Conservation (phyloP, 345 rosid species). For the Arabidopsis suecica region DNA sequence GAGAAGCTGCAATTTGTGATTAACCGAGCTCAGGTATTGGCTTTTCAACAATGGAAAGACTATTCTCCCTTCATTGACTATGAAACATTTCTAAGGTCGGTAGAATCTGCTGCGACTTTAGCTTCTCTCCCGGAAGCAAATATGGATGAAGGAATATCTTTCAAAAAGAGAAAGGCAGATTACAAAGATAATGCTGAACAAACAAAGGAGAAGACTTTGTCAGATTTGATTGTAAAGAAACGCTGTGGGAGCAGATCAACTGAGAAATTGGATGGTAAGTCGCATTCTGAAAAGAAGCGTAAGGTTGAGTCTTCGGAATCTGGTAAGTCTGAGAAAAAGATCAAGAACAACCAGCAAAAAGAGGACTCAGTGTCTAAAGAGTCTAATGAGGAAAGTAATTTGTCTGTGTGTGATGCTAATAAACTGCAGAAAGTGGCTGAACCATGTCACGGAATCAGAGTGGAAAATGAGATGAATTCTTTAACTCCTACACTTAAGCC, state of each 20-base stretch:
- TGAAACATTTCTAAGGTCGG: conserved; percentile 42
- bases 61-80: conserved; percentile 50
- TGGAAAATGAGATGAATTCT: conserved; percentile 42
- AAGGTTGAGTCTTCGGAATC: conserved; percentile 43
- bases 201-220: conserved; percentile 58
- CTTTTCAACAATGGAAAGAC: conserved; percentile 67
- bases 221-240: conserved; percentile 49
- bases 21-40: conserved; percentile 57
- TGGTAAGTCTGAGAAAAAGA: conserved; percentile 40
- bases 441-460: conserved; percentile 39
- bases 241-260: conserved; percentile 18
- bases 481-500: conserved; percentile 22
- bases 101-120: conserved; percentile 44
- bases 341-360: neutral
- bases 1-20: conserved; percentile 53
- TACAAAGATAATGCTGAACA: conserved; percentile 35
- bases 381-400: conserved; percentile 30
- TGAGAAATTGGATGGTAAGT: conserved; percentile 34
- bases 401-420: conserved; percentile 27
- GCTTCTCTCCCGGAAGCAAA: conserved; percentile 35
- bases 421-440: conserved; percentile 35
- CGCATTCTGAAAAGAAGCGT: conserved; percentile 47
- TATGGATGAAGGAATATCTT: conserved; percentile 24
- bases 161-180: conserved; percentile 39
- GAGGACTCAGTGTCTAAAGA: conserved; percentile 37